Conservation (phyloP, 2,329 filamentous ascomycete genomes). For the Atkinsonella hypoxylon region DNA sequence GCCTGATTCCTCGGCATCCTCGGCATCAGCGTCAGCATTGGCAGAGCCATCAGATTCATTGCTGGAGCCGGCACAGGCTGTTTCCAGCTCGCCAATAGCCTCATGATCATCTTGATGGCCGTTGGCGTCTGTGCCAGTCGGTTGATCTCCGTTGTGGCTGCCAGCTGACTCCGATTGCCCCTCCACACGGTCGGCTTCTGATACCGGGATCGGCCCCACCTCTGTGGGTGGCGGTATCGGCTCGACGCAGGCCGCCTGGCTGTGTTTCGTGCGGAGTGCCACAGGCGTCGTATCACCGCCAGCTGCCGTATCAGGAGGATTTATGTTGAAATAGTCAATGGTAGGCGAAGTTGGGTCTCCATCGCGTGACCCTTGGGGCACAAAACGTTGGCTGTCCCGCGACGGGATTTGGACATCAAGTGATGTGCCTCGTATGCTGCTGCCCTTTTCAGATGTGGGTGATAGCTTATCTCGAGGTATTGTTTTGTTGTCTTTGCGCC, state of each 20-base stretch:
- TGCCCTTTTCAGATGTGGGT: slow-evolving; percentile 22
- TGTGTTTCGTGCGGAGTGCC: slow-evolving; percentile 8
- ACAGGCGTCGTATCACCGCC: slow-evolving; percentile 7
- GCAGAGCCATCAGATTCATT: background rate
- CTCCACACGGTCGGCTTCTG: slow-evolving; percentile 16
- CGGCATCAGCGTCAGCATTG: slow-evolving; percentile 15
- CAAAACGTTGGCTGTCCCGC: background rate
- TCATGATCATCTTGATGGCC: slow-evolving; percentile 12
- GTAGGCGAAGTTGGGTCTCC: slow-evolving; percentile 2
- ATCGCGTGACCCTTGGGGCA: background rate
- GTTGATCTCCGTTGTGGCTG: slow-evolving; percentile 24
- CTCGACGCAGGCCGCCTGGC: slow-evolving; percentile 12
- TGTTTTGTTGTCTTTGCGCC: slow-evolving; percentile 35
- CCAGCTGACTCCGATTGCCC: slow-evolving; percentile 25
- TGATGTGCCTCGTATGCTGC: background rate
- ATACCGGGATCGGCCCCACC: slow-evolving; percentile 15
- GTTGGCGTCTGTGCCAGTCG: slow-evolving; percentile 10
- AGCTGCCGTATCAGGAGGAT: slow-evolving; percentile 1
- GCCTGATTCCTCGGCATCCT: slow-evolving; percentile 47
- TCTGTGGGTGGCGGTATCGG: slow-evolving; percentile 10
- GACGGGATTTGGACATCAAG: background rate
- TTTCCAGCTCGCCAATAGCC: slow-evolving; percentile 11
- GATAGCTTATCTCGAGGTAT: slow-evolving; percentile 29
- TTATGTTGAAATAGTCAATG: slow-evolving; percentile 11
- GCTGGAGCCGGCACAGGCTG: background rate